phyloP scores from a whole-genome alignment of 805 yeast genomes.

The Ogataea sp. region DNA sequence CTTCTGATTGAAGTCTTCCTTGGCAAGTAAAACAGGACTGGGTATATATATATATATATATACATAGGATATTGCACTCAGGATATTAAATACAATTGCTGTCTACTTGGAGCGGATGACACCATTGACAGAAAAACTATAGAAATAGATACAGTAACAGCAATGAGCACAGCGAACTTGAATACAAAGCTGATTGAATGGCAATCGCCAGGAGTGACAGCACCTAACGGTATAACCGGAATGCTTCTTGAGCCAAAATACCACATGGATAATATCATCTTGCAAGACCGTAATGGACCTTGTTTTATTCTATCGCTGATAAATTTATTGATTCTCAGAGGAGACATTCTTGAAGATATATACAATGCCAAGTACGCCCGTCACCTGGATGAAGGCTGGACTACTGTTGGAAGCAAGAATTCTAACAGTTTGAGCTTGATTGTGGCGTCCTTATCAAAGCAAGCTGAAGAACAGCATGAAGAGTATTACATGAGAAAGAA shows the following conservation, averaged over 20 bases:
- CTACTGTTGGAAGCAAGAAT: constrained; percentile 7
- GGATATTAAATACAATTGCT: too few species aligned
- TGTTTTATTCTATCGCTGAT: constrained; percentile 77
- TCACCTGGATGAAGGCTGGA: constrained; percentile 11
- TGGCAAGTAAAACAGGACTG: too few species aligned
- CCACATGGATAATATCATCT: constrained; percentile 45
- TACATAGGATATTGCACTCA: too few species aligned
- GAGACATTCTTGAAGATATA: constrained; percentile 18
- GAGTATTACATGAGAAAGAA: background rate
- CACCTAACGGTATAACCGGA: background rate
- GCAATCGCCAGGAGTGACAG: background rate
- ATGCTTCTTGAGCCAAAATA: too few species aligned
- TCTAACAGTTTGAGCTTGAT: too few species aligned
- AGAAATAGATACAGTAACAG: background rate
- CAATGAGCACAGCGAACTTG: background rate
- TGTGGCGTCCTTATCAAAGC: background rate
- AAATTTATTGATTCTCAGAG: constrained; percentile 55
- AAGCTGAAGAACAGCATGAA: background rate
- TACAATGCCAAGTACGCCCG: background rate
- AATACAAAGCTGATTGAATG: background rate
- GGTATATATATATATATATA: too few species aligned
- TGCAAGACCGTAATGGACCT: constrained; percentile 82
- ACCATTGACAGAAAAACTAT: background rate
- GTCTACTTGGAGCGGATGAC: too few species aligned
- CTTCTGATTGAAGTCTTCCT: too few species aligned